Conservation (phyloP, 2,329 filamentous ascomycete species). For the Scedosporium minutisporum region DNA sequence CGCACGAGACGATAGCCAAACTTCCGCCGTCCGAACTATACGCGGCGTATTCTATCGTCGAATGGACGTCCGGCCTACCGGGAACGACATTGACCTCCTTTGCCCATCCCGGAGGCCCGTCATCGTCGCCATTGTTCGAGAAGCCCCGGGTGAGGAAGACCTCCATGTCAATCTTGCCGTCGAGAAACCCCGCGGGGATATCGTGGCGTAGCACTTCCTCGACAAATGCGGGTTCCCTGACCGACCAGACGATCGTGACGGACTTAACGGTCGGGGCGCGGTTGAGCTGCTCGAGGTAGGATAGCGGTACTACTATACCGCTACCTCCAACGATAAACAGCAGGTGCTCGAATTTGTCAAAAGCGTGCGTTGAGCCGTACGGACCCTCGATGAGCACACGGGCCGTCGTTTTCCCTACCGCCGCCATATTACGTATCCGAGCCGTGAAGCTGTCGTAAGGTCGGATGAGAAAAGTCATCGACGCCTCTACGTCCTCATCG, state of each 20-base stretch:
- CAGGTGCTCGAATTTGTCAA: slow-evolving; percentile 27
- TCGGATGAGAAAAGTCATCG: slow-evolving; percentile 33
- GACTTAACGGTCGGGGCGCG: slow-evolving; percentile 10
- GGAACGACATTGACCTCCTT: slow-evolving; percentile 12
- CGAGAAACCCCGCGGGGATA: slow-evolving; percentile 18
- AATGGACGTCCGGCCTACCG: slow-evolving; percentile 23
- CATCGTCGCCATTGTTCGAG: background rate
- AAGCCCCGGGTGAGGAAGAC: slow-evolving; percentile 24
- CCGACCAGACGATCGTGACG: slow-evolving; percentile 32
- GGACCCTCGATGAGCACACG: slow-evolving; percentile 34
- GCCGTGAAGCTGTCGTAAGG: slow-evolving; percentile 35
- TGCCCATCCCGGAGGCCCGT: slow-evolving; percentile 6
- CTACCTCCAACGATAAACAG: slow-evolving; percentile 36
- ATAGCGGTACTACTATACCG: slow-evolving; percentile 31
- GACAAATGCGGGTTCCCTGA: slow-evolving; percentile 28
- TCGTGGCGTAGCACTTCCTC: slow-evolving; percentile 23
- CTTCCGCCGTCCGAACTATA: slow-evolving; percentile 14
- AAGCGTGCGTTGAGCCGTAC: slow-evolving; percentile 29
- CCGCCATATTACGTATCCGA: slow-evolving; percentile 23
- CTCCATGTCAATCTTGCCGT: slow-evolving; percentile 21
- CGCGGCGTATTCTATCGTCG: slow-evolving; percentile 20
- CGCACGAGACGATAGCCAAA: slow-evolving; percentile 33
- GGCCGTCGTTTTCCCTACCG: slow-evolving; percentile 14
- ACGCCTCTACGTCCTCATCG: slow-evolving; percentile 1
- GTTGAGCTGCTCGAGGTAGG: slow-evolving; percentile 23